Evolutionary conservation across 2,329 filamentous ascomycete genomes (phyloP).

Genomic region (Orbilia ellipsospora): DNA sequence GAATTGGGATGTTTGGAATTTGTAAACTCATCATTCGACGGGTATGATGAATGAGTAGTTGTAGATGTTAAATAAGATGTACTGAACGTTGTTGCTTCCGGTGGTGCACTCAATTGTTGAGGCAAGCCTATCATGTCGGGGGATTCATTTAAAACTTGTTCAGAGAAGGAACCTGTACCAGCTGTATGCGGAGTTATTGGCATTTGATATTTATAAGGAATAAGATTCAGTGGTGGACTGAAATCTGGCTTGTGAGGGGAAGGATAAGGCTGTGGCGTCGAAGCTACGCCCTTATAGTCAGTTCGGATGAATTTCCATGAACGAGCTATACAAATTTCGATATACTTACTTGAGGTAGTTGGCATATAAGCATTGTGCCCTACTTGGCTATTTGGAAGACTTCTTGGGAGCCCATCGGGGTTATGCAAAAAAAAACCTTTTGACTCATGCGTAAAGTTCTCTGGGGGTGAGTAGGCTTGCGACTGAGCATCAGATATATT

Average conservation of each 20-base stretch:
- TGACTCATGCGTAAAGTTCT: slow-evolving; percentile 58
- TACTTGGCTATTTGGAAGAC: slow-evolving; percentile 57
- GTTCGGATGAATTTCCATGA: slow-evolving; percentile 18
- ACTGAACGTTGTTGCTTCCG: slow-evolving; percentile 58
- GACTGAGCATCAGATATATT: slow-evolving; percentile 57
- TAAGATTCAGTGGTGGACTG: slow-evolving; percentile 58
- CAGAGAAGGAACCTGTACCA: slow-evolving; percentile 56
- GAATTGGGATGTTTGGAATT: slow-evolving; percentile 35
- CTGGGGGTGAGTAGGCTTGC: slow-evolving; percentile 58
- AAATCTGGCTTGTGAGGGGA: slow-evolving; percentile 58
- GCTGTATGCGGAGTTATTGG: slow-evolving; percentile 59
- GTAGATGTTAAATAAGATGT: slow-evolving; percentile 58
- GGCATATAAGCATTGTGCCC: slow-evolving; percentile 58
- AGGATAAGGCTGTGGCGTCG: slow-evolving; percentile 57
- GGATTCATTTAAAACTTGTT: slow-evolving; percentile 57
- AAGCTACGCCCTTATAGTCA: slow-evolving; percentile 53
- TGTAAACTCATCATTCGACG: slow-evolving; percentile 26
- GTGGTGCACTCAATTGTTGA: slow-evolving; percentile 58
- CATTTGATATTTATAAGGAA: slow-evolving; percentile 59
- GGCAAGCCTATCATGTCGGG: slow-evolving; percentile 46
- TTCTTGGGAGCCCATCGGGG: slow-evolving; percentile 58
- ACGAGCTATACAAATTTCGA: neutral
- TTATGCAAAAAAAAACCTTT: slow-evolving; percentile 58
- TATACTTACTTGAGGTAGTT: slow-evolving; percentile 57
- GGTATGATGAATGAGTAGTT: slow-evolving; percentile 35